A percentile compares a stretch with the other conserved stretches of the same genome.
phyloP scores from a whole-genome alignment of 2,329 filamentous ascomycete species.

The Lasiodiplodia citricola region DNA sequence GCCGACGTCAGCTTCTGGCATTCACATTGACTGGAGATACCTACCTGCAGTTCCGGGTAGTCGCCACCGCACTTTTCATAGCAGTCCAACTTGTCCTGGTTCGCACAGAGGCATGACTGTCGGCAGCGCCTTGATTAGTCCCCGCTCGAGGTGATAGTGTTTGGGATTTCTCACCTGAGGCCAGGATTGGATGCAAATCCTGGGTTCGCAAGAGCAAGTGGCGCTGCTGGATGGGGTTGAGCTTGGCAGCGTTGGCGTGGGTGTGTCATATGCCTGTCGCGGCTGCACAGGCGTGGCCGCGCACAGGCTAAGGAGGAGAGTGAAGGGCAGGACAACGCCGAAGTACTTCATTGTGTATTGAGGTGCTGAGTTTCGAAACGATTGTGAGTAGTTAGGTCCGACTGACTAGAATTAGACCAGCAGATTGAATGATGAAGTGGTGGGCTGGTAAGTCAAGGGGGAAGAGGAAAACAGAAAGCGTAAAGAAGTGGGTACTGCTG shows the following conservation, averaged over 20 bases:
- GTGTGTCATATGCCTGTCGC: not conserved
- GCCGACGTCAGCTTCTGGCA: not conserved
- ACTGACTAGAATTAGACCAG: not conserved
- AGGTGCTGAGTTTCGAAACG: not conserved
- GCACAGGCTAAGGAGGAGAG: not conserved
- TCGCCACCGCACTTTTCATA: constrained; percentile 27
- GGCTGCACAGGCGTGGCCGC: constrained; percentile 5
- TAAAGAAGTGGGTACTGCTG: not conserved
- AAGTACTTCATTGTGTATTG: constrained; percentile 20
- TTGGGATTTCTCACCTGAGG: constrained; percentile 4
- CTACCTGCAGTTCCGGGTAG: constrained; percentile 16
- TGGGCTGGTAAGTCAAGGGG: constrained; percentile 6
- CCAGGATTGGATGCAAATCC: constrained; percentile 25
- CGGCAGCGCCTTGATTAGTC: not conserved
- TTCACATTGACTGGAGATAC: not conserved
- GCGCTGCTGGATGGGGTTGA: constrained; percentile 4
- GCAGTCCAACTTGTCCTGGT: constrained; percentile 23
- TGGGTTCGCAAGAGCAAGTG: constrained; percentile 24
- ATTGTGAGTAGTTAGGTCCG: not conserved
- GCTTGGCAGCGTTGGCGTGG: constrained; percentile 2
- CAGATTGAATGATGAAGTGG: not conserved
- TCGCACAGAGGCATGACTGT: constrained; percentile 24
- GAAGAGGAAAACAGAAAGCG: not conserved
- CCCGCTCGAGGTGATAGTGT: not conserved
- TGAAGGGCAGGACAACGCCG: constrained; percentile 1